Percentiles rank a stretch among this genome's conserved stretches.
phyloP scores from a whole-genome alignment of 2,329 filamentous ascomycete species.

The Calonectria crousiana region DNA sequence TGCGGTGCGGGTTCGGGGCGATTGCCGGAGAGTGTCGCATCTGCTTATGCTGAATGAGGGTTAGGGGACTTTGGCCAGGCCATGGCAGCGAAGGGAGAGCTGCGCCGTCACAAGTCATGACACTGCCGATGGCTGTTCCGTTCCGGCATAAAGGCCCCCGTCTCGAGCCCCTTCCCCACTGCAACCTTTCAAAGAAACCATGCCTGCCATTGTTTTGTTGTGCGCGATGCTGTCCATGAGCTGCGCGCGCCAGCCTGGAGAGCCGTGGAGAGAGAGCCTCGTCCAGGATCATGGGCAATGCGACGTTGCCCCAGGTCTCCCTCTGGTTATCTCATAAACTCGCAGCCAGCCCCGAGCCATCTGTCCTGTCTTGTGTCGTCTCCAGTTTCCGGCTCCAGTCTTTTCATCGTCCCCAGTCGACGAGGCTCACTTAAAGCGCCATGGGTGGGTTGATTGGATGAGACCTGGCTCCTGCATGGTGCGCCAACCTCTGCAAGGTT shows the following conservation, averaged over 20 bases:
- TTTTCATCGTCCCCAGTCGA: slow-evolving; percentile 13
- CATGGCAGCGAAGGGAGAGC: neutral
- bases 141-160: neutral
- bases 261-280: slow-evolving; percentile 5
- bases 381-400: slow-evolving; percentile 19
- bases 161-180: slow-evolving; percentile 17
- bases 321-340: slow-evolving; percentile 2
- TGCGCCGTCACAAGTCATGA: neutral
- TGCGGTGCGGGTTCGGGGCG: slow-evolving; percentile 15
- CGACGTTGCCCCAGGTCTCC: slow-evolving; percentile 5
- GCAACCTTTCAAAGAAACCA: neutral
- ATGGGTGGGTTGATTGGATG: slow-evolving; percentile 37
- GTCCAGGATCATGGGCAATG: slow-evolving; percentile 4
- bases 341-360: slow-evolving; percentile 15
- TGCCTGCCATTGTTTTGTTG: neutral
- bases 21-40: slow-evolving; percentile 21
- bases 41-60: slow-evolving; percentile 19
- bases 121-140: slow-evolving; percentile 13
- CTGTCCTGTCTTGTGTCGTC: neutral
- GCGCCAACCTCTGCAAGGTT: slow-evolving; percentile 38
- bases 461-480: slow-evolving; percentile 40
- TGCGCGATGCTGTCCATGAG: neutral
- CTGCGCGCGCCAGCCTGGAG: neutral
- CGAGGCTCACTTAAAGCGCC: slow-evolving; percentile 20
- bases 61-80: slow-evolving; percentile 20